Evolutionary conservation across 2,329 filamentous ascomycete species (phyloP).

Genomic region (Dichotomopilus funicola): DNA sequence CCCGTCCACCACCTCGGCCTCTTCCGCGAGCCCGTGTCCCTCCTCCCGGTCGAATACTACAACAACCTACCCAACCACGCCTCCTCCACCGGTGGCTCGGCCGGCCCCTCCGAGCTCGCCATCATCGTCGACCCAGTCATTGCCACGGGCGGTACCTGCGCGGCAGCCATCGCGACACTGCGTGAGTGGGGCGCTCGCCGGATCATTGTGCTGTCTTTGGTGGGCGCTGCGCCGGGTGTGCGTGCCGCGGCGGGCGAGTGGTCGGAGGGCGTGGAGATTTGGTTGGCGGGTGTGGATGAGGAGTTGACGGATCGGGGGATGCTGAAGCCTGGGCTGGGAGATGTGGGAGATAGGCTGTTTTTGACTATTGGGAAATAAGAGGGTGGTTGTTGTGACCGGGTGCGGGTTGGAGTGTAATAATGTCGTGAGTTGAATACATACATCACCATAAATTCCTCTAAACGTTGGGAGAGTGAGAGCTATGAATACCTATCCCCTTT

Average conservation of each 20-base stretch:
- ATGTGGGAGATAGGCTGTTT: constrained; percentile 86
- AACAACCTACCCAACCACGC: constrained; percentile 84
- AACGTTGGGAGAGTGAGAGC: too few relatives aligned
- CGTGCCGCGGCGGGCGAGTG: constrained; percentile 66
- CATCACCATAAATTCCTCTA: not conserved
- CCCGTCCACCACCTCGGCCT: constrained; percentile 91
- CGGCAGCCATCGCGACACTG: constrained; percentile 82
- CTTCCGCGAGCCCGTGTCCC: constrained; percentile 81
- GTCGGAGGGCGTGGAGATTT: constrained; percentile 71
- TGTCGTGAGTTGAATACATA: not conserved
- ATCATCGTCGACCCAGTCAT: constrained; percentile 89
- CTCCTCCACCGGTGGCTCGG: constrained; percentile 27
- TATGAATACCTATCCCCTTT: too few relatives aligned
- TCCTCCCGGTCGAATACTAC: constrained; percentile 93
- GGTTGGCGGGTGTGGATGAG: constrained; percentile 73
- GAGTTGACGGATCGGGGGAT: constrained; percentile 73
- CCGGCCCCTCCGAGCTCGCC: constrained; percentile 50
- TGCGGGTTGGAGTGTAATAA: not conserved
- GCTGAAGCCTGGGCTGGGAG: constrained; percentile 84
- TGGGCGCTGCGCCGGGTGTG: constrained; percentile 69
- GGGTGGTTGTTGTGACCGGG: not conserved
- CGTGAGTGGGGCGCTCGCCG: constrained; percentile 85
- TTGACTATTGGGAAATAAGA: constrained; percentile 75
- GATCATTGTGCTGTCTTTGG: constrained; percentile 68
- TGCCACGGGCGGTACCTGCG: constrained; percentile 84